Conservation (phyloP, 2,329 filamentous ascomycete species). For the Corinectria fuckeliana region DNA sequence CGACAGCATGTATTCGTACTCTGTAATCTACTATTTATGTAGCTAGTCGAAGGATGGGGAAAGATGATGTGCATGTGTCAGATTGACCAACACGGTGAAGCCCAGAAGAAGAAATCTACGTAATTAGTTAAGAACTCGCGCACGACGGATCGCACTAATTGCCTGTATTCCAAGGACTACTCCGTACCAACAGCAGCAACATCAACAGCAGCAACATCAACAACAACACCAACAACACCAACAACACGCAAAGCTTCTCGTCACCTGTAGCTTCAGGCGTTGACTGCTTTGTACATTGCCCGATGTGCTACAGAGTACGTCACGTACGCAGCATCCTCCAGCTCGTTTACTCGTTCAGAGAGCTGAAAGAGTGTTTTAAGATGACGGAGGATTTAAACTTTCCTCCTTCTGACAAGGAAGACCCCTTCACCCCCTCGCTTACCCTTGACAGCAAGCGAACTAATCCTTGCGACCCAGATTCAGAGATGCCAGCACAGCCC, state of each 20-base stretch:
- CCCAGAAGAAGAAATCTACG: not conserved
- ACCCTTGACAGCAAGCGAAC: not conserved
- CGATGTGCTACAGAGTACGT: not conserved
- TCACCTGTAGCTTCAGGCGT: not conserved
- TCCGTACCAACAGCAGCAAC: too few relatives aligned
- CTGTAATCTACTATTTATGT: too few relatives aligned
- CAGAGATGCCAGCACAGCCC: not conserved
- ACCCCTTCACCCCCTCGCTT: slow-evolving; percentile 18
- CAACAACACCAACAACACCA: too few relatives aligned
- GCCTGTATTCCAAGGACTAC: too few relatives aligned
- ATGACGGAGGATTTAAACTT: slow-evolving; percentile 16
- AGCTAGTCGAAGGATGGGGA: not conserved
- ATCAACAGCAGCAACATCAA: too few relatives aligned
- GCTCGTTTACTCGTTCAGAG: not conserved
- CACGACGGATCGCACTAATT: too few relatives aligned
- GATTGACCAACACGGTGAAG: not conserved
- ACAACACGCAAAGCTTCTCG: not conserved
- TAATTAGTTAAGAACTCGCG: too few relatives aligned
- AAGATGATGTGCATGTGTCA: not conserved
- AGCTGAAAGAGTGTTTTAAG: not conserved
- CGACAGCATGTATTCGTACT: too few relatives aligned
- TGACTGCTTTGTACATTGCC: not conserved
- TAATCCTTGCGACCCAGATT: slow-evolving; percentile 1
- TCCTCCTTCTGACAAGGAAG: not conserved
- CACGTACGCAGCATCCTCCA: not conserved